Conservation (phyloP, 306 rosid species). For the Vigna nakashimae region DNA sequence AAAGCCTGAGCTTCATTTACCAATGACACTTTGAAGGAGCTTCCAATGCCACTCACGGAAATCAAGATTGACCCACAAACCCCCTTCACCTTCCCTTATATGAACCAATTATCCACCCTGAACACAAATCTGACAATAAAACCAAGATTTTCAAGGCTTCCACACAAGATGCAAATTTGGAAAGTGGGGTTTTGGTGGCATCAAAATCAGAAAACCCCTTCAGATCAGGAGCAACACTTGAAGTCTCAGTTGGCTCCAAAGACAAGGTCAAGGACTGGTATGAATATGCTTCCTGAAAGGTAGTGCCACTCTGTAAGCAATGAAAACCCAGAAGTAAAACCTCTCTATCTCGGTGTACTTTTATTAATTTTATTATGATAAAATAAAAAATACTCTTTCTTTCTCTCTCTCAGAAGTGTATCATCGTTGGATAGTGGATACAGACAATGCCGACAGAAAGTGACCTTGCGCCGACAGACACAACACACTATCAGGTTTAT, state of each 20-base stretch:
- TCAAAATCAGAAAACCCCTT: constrained; percentile 33
- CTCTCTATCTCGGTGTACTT: constrained; percentile 44
- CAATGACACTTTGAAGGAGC: constrained; percentile 50
- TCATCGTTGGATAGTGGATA: constrained; percentile 63
- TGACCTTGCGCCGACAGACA: constrained; percentile 88
- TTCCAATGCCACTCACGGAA: constrained; percentile 49
- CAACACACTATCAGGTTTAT: constrained; percentile 52
- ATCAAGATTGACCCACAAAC: constrained; percentile 57
- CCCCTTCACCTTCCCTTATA: constrained; percentile 53
- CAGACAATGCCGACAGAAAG: constrained; percentile 88
- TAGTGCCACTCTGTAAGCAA: constrained; percentile 54
- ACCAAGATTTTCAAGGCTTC: constrained; percentile 36
- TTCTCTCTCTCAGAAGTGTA: constrained; percentile 39
- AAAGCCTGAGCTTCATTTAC: constrained; percentile 72
- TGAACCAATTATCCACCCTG: constrained; percentile 41
- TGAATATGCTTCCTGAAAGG: constrained; percentile 52
- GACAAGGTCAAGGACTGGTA: constrained; percentile 38
- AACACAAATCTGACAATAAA: constrained; percentile 39
- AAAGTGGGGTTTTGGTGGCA: constrained; percentile 7
- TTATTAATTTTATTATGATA: constrained; percentile 45
- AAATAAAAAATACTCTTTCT: constrained; percentile 12
- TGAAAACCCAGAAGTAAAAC: constrained; percentile 54
- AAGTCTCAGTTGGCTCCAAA: constrained; percentile 39
- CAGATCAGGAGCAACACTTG: constrained; percentile 46
- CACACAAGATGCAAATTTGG: constrained; percentile 34